Percentiles rank a stretch among this genome's conserved stretches.
These are phyloP conservation scores for Trypanosoma vivax DNA, from an alignment of 208 protist genomes.

Conservation along the genomic window DNA sequence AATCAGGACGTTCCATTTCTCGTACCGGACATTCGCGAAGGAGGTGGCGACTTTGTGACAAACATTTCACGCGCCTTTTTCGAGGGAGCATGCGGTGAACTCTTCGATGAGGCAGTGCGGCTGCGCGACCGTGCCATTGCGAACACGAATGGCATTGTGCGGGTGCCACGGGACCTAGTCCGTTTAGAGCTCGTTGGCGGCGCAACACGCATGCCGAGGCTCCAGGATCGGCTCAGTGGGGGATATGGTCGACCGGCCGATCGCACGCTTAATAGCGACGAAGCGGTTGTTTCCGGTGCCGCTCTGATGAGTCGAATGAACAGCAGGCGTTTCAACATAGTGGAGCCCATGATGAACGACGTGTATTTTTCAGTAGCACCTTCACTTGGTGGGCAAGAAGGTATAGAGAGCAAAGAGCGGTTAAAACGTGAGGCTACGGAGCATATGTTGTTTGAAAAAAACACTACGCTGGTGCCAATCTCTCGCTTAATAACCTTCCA, in stretches of 20 bases:
- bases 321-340: conserved; percentile 15
- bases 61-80: conserved; percentile 54
- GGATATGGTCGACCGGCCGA: conserved; percentile 29
- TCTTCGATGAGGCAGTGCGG: conserved; percentile 47
- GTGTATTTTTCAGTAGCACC: conserved; percentile 30
- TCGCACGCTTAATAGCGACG: conserved; percentile 82
- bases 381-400: neutral
- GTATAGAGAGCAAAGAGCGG: neutral
- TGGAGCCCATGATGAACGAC: conserved; percentile 43
- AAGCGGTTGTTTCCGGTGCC: conserved; percentile 68
- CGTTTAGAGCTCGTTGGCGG: conserved; percentile 83
- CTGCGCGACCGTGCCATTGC: conserved; percentile 34
- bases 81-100: conserved; percentile 47
- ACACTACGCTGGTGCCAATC: conserved; percentile 18
- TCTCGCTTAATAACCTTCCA: conserved; percentile 20
- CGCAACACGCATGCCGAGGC: conserved; percentile 66
- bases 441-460: conserved; percentile 22
- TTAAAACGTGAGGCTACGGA: neutral
- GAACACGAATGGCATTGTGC: conserved; percentile 9
- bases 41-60: conserved; percentile 33
- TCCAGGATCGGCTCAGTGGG: conserved; percentile 53
- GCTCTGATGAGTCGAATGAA: conserved; percentile 35
- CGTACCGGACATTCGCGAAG: conserved; percentile 56
- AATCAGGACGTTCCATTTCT: conserved; percentile 77
- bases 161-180: conserved; percentile 9